Base-by-base conservation (phyloP, 148 eudicot genomes). In the Amaranthus cruentus region DNA sequence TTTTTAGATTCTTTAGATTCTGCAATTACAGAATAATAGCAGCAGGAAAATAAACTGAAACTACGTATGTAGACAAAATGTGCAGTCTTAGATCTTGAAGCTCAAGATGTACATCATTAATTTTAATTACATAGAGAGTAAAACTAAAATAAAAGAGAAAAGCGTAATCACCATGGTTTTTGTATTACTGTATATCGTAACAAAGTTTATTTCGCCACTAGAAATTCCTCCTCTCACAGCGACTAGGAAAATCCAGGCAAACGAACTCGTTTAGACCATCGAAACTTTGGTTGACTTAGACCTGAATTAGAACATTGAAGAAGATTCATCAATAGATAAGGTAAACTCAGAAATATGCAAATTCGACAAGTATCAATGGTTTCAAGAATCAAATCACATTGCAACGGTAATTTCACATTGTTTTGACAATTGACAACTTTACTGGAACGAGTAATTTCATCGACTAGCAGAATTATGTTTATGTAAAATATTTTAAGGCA, bases 271-370 rank as follows among this genome's bases (percentile, higher is more conserved):
- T 71, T 65, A 79, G 62, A 64, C 6, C 58, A 43, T 51, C 12
- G 55, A 46, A 21, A 47, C 38, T 69, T 80, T 78, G 68, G 52
- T 66, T 49, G 83, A 81, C 53, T 73, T 50, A 48, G 83, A 65
- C 84, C 88, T 85, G 86, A 21, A 81, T 28, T 28, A 18, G 4
- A 62, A 9, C 21, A 64, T 72, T 3, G 1, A 18, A 42, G 18
- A 47, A 14, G 28, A 69, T 49, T 51, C 62, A 75, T 48, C 9
- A 65, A 38, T 43, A 55, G 53, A 46, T 50, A 49, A 9, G 18
- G 70, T 5, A 50, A 15, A 47, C 6, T 8, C n/a, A 48, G 18
- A 4, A 48, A 66, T 3, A 5, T 65, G 38, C 38, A 47, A 47
- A 5, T 58, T 54, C 62, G 44, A 52, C 62, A 64, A 28, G 13